Evolutionary conservation across 768 basidiomycete species (phyloP).

Genomic region (Termitomyces sp.): DNA sequence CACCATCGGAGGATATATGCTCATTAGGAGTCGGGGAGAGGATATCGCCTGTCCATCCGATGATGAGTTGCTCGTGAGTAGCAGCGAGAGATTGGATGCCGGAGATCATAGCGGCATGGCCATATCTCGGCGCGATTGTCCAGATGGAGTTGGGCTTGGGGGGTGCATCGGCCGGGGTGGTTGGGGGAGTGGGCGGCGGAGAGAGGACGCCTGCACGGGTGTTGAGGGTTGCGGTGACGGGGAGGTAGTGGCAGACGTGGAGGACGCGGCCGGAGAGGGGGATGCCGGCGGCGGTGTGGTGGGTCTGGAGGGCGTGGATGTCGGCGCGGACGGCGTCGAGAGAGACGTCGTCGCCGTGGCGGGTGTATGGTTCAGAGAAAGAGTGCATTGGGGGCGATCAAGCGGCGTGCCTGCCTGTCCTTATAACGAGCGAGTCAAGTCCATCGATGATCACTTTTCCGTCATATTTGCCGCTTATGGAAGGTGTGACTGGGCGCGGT

Average conservation of each 20-base stretch:
- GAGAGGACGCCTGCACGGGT: constrained; percentile 51
- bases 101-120: constrained; percentile 93
- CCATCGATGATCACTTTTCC: constrained; percentile 16
- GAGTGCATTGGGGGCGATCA: constrained; percentile 53
- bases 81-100: constrained; percentile 83
- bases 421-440: constrained; percentile 6
- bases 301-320: constrained; percentile 68
- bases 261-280: constrained; percentile 71
- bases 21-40: constrained; percentile 44
- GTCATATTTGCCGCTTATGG: constrained; percentile 8
- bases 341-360: constrained; percentile 62
- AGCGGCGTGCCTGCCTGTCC: background rate
- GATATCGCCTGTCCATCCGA: constrained; percentile 95
- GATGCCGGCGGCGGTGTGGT: constrained; percentile 67
- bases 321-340: constrained; percentile 73
- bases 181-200: constrained; percentile 80
- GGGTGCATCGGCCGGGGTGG: constrained; percentile 37
- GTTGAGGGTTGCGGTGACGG: constrained; percentile 67
- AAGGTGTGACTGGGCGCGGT: constrained; percentile 4
- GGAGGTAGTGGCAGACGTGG: constrained; percentile 90
- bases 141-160: constrained; percentile 44
- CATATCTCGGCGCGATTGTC: constrained; percentile 77
- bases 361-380: constrained; percentile 69
- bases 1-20: constrained; percentile 46
- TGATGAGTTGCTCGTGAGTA: constrained; percentile 86